Evolutionary conservation across 768 basidiomycete genomes (phyloP).

Genomic region (Boletus coccyginus): DNA sequence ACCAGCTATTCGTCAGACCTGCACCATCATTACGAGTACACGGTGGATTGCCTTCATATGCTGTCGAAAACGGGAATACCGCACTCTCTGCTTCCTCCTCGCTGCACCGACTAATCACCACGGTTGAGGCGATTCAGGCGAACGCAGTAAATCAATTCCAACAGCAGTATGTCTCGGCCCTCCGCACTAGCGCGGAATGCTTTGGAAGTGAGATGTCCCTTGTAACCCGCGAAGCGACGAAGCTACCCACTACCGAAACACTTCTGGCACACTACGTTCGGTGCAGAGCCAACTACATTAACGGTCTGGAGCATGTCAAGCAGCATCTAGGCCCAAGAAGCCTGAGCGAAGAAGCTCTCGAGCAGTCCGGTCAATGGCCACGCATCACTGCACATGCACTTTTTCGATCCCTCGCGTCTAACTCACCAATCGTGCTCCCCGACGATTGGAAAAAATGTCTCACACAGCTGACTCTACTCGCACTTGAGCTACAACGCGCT

Average conservation of each 20-base stretch:
- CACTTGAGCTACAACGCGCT: slow-evolving; percentile 37
- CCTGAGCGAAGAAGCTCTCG: slow-evolving; percentile 16
- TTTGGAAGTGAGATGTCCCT: slow-evolving; percentile 4
- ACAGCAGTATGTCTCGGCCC: slow-evolving; percentile 6
- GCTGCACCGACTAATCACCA: slow-evolving; percentile 6
- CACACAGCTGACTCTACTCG: slow-evolving; percentile 25
- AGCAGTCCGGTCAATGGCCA: slow-evolving; percentile 37
- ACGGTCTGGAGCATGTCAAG: neutral
- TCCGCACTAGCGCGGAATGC: slow-evolving; percentile 5
- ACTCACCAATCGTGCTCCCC: slow-evolving; percentile 14
- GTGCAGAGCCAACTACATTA: slow-evolving; percentile 4
- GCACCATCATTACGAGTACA: neutral
- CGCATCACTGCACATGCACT: slow-evolving; percentile 31
- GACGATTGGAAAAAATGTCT: slow-evolving; percentile 32
- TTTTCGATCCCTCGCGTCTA: slow-evolving; percentile 30
- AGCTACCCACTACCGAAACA: neutral
- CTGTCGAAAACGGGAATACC: neutral
- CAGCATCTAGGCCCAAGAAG: slow-evolving; percentile 13
- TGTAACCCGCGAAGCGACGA: neutral
- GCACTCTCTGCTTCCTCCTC: neutral
- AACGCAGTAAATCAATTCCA: slow-evolving; percentile 14
- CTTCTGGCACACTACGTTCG: slow-evolving; percentile 9
- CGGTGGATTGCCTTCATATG: neutral
- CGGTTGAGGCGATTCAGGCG: neutral
- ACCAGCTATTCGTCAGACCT: slow-evolving; percentile 6